These are phyloP conservation scores for Umbelopsis ramanniana DNA, from an alignment of 192 early-diverging fungal species.

Conservation along the genomic window DNA sequence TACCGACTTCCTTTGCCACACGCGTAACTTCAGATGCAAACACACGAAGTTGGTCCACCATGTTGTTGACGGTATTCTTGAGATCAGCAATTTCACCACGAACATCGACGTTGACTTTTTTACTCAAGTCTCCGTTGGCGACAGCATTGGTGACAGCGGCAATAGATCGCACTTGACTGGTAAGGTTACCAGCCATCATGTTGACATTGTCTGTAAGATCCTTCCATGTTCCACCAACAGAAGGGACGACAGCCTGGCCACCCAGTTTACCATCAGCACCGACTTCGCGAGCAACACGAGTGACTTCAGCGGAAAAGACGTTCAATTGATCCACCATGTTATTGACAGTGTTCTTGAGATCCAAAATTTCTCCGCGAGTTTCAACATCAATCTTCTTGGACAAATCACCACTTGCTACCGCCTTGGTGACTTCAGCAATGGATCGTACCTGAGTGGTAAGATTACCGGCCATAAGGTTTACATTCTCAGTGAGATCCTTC, in stretches of 20 bases:
- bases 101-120: conserved; percentile 59
- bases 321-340: conserved; percentile 71
- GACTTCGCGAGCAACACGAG: conserved; percentile 69
- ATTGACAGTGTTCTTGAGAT: conserved; percentile 65
- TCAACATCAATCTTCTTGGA: conserved; percentile 57
- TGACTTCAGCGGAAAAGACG: conserved; percentile 70
- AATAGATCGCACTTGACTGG: conserved; percentile 71
- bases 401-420: conserved; percentile 60
- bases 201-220: conserved; percentile 77
- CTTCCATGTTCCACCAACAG: conserved; percentile 73
- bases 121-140: conserved; percentile 66
- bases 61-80: conserved; percentile 66
- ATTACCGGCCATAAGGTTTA: conserved; percentile 71
- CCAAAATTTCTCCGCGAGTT: conserved; percentile 58
- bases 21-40: conserved; percentile 70
- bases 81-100: conserved; percentile 67
- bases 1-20: conserved; percentile 66
- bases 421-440: conserved; percentile 65
- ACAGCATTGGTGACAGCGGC: conserved; percentile 71
- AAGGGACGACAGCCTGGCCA: conserved; percentile 67
- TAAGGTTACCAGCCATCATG: conserved; percentile 71
- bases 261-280: conserved; percentile 74
- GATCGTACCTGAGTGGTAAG: conserved; percentile 64
- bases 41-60: conserved; percentile 67
- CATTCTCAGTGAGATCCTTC: conserved; percentile 67